Base-by-base conservation (phyloP, 208 protist species). In the Endotrypanum monterogeii region DNA sequence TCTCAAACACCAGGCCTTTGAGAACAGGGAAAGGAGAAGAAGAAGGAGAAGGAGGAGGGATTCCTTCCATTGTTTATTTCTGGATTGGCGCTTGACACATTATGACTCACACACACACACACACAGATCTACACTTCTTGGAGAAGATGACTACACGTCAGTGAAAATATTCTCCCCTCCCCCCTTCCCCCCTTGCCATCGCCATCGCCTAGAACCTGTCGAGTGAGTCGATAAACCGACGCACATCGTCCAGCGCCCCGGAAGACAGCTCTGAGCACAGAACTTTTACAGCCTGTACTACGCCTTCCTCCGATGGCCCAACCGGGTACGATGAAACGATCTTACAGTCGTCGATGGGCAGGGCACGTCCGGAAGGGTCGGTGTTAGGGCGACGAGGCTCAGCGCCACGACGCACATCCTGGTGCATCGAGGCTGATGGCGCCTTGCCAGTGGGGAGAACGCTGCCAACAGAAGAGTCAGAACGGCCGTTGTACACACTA, bases 251-350 rank as follows among this genome's bases (percentile, higher is more conserved):
- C n/a, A 94, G 71, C 0, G 76, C 78, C 56, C 85, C 73, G 0
- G 80, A 73, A 23, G 84, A 88, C 52, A 96, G 75, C 60, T 96
- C 89, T 50, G 88, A 87, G 70, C 88, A 88, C 20, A 96, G 71
- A 37, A 94, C 83, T 65, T 96, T 94, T 12, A 96, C 83, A 3
- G 92, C 92, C 79, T 92, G 89, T 50, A 96, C 82, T 20, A 94
- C 88, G 35, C 91, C 89, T 37, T 83, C 82, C 74, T 96, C 91
- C 2, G 87, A 87, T 9, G 91, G 89, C 0, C 89, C 89, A 30
- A 74, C 18, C 41, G 52, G 48, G 39, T 41, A 41, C 16, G 78
- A 86, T 14, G 76, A 72, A 32, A 78, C 23, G 16, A 73, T 62
- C 39, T 62, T 57, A 30, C 66, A 77, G 6, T 77, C 68, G 39